Conservation (phyloP, 164 flowering plant genomes). For the Dillenia turbinata region DNA sequence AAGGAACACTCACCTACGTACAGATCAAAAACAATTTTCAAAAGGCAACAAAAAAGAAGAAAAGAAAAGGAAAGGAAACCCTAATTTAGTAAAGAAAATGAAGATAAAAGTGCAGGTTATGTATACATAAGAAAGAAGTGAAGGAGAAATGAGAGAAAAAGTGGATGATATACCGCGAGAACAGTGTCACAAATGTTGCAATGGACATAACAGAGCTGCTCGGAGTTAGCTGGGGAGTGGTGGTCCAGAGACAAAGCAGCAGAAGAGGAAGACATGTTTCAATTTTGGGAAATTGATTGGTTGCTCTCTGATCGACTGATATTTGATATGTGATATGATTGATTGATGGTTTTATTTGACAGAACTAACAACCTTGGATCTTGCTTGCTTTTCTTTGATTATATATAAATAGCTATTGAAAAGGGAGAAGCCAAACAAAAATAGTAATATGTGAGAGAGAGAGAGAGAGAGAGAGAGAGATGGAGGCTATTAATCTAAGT, state of each 20-base stretch:
- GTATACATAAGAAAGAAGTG: too few species aligned
- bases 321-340: slow-evolving; percentile 2
- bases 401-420: neutral
- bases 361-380: slow-evolving; percentile 27
- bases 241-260: slow-evolving; percentile 18
- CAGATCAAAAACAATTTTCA: neutral
- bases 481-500: too few species aligned
- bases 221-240: slow-evolving; percentile 12
- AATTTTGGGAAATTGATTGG: slow-evolving; percentile 16
- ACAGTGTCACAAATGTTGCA: slow-evolving; percentile 24
- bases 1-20: slow-evolving; percentile 19
- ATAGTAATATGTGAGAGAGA: neutral
- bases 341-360: too few species aligned
- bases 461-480: slow-evolving; percentile 10
- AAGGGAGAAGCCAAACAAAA: slow-evolving; percentile 2
- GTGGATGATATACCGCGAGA: slow-evolving; percentile 13
- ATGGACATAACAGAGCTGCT: slow-evolving; percentile 23
- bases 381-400: slow-evolving; percentile 22
- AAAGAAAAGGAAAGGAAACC: neutral
- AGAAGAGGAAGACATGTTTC: slow-evolving; percentile 22
- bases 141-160: neutral
- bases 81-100: neutral
- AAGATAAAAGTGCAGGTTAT: too few species aligned
- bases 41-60: too few species aligned
- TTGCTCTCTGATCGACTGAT: slow-evolving; percentile 25